phyloP scores from a whole-genome alignment of 2,329 filamentous ascomycete genomes.

The Monilinia vaccinii-corymbosi region DNA sequence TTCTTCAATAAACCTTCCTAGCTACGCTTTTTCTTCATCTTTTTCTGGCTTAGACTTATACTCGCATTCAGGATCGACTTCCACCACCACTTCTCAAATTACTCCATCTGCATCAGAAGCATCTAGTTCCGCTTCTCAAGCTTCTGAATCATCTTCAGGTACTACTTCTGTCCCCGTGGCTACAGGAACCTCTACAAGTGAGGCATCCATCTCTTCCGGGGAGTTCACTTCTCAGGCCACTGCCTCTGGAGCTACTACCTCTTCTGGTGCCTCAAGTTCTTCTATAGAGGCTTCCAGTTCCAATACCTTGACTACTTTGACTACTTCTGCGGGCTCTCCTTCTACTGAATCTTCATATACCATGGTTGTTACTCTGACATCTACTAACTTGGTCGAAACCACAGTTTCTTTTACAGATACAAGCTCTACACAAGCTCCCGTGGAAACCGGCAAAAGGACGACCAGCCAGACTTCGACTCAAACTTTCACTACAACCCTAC shows the following conservation, averaged over 20 bases:
- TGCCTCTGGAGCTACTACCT: constrained; percentile 12
- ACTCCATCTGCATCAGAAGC: not conserved
- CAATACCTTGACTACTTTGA: constrained; percentile 9
- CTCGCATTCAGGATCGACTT: constrained; percentile 12
- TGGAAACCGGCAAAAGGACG: constrained; percentile 7
- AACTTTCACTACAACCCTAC: constrained; percentile 23
- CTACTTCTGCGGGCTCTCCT: constrained; percentile 12
- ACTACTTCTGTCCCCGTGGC: not conserved
- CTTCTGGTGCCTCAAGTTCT: constrained; percentile 11
- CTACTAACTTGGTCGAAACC: constrained; percentile 8
- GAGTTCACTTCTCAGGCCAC: constrained; percentile 6
- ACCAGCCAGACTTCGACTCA: constrained; percentile 9
- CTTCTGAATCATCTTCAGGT: not conserved
- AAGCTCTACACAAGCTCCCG: constrained; percentile 9
- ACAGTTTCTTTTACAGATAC: constrained; percentile 12
- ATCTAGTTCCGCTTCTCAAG: not conserved
- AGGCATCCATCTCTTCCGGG: constrained; percentile 1
- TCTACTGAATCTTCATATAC: constrained; percentile 6
- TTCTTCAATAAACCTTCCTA: constrained; percentile 2
- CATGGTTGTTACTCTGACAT: constrained; percentile 11
- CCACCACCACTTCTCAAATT: not conserved
- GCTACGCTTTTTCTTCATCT: not conserved
- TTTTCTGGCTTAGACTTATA: constrained; percentile 11
- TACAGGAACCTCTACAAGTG: constrained; percentile 10
- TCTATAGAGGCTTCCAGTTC: constrained; percentile 17